Evolutionary conservation across 768 basidiomycete species (phyloP).

Genomic region (Pleurotus giganteus): DNA sequence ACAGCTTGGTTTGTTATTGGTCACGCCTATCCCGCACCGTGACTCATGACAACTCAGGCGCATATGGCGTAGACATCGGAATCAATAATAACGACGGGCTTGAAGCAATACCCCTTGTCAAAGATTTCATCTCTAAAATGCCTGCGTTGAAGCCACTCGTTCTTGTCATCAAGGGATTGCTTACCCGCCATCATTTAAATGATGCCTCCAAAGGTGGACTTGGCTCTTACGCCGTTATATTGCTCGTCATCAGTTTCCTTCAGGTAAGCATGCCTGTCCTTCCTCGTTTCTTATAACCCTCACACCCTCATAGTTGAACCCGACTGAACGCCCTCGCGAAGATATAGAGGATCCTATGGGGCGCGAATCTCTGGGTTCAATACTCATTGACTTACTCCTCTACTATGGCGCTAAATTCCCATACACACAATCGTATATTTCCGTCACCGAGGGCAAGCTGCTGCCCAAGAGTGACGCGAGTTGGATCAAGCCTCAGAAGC

Average conservation of each 20-base stretch:
- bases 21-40: not conserved
- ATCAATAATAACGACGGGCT: conserved; percentile 62
- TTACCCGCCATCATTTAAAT: conserved; percentile 56
- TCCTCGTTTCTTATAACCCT: not conserved
- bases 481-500: conserved; percentile 26
- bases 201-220: conserved; percentile 62
- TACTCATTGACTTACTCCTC: conserved; percentile 64
- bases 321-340: conserved; percentile 47
- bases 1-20: conserved; percentile 29
- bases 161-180: conserved; percentile 60
- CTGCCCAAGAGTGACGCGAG: conserved; percentile 31
- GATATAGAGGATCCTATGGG: conserved; percentile 44
- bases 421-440: conserved; percentile 39
- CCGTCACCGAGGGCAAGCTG: conserved; percentile 30
- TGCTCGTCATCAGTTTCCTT: conserved; percentile 65
- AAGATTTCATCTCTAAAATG: conserved; percentile 47
- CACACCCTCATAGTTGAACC: conserved; percentile 48
- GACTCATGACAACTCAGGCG: conserved; percentile 32
- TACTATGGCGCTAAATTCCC: conserved; percentile 55
- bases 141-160: conserved; percentile 62
- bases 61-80: conserved; percentile 62
- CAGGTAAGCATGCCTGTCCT: conserved; percentile 43
- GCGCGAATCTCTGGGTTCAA: conserved; percentile 51
- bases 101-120: conserved; percentile 49
- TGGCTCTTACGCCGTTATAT: conserved; percentile 64